Base-by-base conservation (phyloP, 352 stramenopile genomes). In the Phytophthora crassamura region DNA sequence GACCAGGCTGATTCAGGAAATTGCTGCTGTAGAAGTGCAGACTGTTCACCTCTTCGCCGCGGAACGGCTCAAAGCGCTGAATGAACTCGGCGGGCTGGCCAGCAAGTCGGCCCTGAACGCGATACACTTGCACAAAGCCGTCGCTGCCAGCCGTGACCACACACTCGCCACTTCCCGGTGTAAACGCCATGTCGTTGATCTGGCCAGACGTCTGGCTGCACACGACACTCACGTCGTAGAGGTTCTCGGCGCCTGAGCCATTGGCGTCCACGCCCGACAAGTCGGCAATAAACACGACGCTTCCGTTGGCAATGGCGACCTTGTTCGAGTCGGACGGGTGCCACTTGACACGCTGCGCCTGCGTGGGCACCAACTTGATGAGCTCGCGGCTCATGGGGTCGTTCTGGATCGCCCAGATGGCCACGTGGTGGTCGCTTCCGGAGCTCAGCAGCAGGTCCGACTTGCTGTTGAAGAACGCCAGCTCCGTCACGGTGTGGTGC, bases 111-210 rank as follows among this genome's bases (percentile, higher is more conserved):
- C 68, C 74, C 7, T 77, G 75, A 20, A 93, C 69, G 47, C 78
- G 78, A 69, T 94, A 95, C 8, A 95, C 79, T 72, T 93, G 84
- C 33, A 95, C 87, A 50, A 91, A 82, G 1, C 86, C 86, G 69
- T 95, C 86, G 25, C 69, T 86, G 3, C 85, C 82, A 59, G 80
- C 86, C 12, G 84, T 92, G 34, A 95, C 51, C 28, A 95, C 62
- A 48, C 59, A 77, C 28, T 76, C 74, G 16, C 86, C 74, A 7
- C 63, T 86, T 34, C 74, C 77, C 8, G 75, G 74, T 7, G 84
- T 88, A 57, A 95, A 93, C n/a, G 81, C 73, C 8, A 91, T 77
- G 53, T 93, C 86, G 56, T 93, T 90, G 49, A 95, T 90, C 61
- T 88, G 73, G 20, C 78, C 78, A 42, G 79, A 68, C 20, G 83